These are phyloP conservation scores for Phellopilus nigrolimitatus DNA, from an alignment of 1,284 basidiomycete genomes.

Conservation along the genomic window DNA sequence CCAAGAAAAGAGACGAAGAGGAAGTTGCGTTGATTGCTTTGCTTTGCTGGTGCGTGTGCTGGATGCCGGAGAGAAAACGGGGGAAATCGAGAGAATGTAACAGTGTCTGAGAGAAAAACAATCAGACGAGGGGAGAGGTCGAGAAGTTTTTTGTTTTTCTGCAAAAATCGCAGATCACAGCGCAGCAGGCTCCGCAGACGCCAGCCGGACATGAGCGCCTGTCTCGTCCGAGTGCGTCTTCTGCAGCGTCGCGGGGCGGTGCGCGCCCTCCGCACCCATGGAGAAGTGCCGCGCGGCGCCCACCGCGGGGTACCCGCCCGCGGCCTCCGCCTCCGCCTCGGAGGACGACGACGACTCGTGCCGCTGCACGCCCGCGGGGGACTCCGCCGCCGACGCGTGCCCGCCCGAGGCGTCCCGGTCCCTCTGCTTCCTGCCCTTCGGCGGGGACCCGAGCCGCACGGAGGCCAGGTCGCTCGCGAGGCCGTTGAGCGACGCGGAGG, in stretches of 20 bases:
- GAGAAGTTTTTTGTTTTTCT: no score
- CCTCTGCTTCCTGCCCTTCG: neutral
- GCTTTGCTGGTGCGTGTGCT: neutral
- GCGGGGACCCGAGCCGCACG: slow-evolving; percentile 1
- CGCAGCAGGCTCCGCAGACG: neutral
- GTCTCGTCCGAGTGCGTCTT: slow-evolving; percentile 17
- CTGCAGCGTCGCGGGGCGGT: slow-evolving; percentile 1
- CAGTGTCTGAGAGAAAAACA: neutral
- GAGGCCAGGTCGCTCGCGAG: slow-evolving; percentile 9
- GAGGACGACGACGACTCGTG: neutral
- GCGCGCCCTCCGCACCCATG: slow-evolving; percentile 8
- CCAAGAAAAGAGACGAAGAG: neutral
- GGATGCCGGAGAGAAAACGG: neutral
- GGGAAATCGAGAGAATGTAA: neutral
- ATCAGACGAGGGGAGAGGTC: neutral
- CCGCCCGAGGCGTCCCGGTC: neutral
- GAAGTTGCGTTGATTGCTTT: neutral
- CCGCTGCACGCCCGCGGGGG: neutral
- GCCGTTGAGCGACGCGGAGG: neutral
- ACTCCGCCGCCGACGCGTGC: neutral
- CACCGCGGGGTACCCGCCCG: neutral
- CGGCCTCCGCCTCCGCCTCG: neutral
- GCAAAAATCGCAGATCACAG: neutral
- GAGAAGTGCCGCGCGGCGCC: slow-evolving; percentile 1
- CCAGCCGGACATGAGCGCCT: neutral